These are phyloP conservation scores for Fusarium ambrosium DNA, from an alignment of 2,329 filamentous ascomycete genomes.

Conservation along the genomic window DNA sequence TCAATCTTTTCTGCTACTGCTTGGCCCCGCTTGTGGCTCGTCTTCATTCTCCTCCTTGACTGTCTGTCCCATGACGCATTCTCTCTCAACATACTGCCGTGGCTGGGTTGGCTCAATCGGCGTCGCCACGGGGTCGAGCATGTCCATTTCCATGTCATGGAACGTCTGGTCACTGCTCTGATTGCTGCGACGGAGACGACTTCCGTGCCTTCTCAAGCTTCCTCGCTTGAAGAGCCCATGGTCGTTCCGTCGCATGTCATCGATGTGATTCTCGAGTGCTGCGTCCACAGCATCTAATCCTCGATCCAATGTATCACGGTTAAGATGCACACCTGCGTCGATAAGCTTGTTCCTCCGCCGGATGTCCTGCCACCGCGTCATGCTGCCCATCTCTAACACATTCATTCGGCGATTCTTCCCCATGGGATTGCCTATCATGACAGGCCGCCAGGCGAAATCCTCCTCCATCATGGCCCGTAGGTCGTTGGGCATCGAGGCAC, in stretches of 20 bases:
- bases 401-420: slow-evolving; percentile 78
- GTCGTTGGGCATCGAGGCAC: slow-evolving; percentile 57
- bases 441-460: slow-evolving; percentile 75
- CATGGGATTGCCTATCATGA: slow-evolving; percentile 79
- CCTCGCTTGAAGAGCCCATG: slow-evolving; percentile 50
- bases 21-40: slow-evolving; percentile 28
- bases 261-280: slow-evolving; percentile 55
- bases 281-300: slow-evolving; percentile 55
- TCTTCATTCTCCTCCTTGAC: slow-evolving; percentile 53
- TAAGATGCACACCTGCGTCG: slow-evolving; percentile 58
- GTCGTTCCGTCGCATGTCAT: slow-evolving; percentile 52
- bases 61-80: slow-evolving; percentile 55
- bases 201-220: slow-evolving; percentile 43
- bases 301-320: slow-evolving; percentile 52
- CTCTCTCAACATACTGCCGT: slow-evolving; percentile 47
- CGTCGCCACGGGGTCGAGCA: slow-evolving; percentile 34
- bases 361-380: slow-evolving; percentile 82
- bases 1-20: slow-evolving; percentile 11
- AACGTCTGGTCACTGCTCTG: slow-evolving; percentile 47
- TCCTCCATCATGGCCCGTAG: slow-evolving; percentile 60
- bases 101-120: slow-evolving; percentile 26
- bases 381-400: slow-evolving; percentile 75
- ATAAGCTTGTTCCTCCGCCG: slow-evolving; percentile 70
- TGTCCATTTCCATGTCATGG: slow-evolving; percentile 50
- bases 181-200: slow-evolving; percentile 47